A percentile compares a stretch with the other conserved stretches of the same genome.
phyloP scores from a whole-genome alignment of 1,139 yeast genomes.

The Debaryomyces sp. region DNA sequence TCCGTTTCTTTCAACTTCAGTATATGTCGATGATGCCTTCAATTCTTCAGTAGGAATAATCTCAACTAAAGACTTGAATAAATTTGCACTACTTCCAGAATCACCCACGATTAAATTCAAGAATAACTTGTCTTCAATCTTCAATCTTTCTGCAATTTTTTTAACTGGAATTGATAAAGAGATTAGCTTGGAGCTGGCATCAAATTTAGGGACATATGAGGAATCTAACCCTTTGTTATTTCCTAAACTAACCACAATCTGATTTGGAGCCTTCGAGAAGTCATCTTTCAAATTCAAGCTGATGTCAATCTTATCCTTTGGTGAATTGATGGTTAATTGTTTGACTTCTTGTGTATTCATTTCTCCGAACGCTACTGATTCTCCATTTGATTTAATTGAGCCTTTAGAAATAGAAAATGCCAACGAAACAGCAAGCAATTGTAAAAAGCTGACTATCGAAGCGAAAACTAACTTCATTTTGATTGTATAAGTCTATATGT shows the following conservation, averaged over 20 bases:
- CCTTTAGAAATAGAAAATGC: slow-evolving; percentile 36
- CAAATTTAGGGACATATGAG: slow-evolving; percentile 29
- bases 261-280: slow-evolving; percentile 26
- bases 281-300: slow-evolving; percentile 29
- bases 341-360: slow-evolving; percentile 39
- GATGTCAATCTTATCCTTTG: slow-evolving; percentile 36
- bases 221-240: slow-evolving; percentile 26
- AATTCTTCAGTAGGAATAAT: slow-evolving; percentile 36
- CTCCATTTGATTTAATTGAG: slow-evolving; percentile 27
- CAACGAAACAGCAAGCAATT: slow-evolving; percentile 9
- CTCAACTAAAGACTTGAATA: slow-evolving; percentile 34
- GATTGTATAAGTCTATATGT: not conserved
- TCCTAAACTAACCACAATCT: slow-evolving; percentile 30
- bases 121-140: slow-evolving; percentile 33
- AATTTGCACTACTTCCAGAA: slow-evolving; percentile 21
- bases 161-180: slow-evolving; percentile 30
- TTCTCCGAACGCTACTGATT: slow-evolving; percentile 36
- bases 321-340: slow-evolving; percentile 31
- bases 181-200: slow-evolving; percentile 21
- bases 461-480: slow-evolving; percentile 1
- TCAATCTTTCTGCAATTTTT: slow-evolving; percentile 42
- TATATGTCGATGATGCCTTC: slow-evolving; percentile 25
- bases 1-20: slow-evolving; percentile 39
- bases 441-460: slow-evolving; percentile 3
- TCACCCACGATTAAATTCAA: slow-evolving; percentile 40